These are phyloP conservation scores for Apiospora malaysiana DNA, from an alignment of 2,329 filamentous ascomycete genomes.

Conservation along the genomic window DNA sequence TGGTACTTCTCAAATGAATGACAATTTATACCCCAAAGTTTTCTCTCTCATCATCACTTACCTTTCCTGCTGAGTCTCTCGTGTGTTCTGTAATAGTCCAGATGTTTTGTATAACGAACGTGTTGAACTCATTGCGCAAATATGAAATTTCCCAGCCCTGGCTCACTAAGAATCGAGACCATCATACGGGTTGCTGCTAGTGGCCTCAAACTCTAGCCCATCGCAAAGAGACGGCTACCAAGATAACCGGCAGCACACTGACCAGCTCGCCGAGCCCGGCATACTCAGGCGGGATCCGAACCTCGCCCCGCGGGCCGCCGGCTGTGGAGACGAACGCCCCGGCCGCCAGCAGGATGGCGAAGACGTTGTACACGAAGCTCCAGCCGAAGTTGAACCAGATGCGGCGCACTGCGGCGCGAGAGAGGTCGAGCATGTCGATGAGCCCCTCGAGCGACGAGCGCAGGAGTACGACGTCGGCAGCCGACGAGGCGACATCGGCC, in stretches of 20 bases:
- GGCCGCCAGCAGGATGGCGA: constrained; percentile 69
- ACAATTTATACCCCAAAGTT: no score
- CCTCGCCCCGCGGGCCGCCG: constrained; percentile 9
- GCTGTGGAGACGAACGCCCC: constrained; percentile 64
- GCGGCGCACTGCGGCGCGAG: constrained; percentile 49
- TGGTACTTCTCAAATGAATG: no score
- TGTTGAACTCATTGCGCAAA: neutral
- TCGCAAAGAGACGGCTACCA: constrained; percentile 56
- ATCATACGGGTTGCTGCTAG: constrained; percentile 40
- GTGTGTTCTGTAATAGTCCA: no score
- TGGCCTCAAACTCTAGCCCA: constrained; percentile 42
- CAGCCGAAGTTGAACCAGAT: constrained; percentile 73
- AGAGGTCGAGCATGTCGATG: constrained; percentile 62
- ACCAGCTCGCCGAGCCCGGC: constrained; percentile 69
- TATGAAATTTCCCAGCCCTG: no score
- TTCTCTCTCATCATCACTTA: no score
- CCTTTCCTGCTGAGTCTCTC: no score
- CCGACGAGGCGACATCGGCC: constrained; percentile 68
- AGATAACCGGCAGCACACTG: constrained; percentile 73
- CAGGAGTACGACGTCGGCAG: constrained; percentile 74
- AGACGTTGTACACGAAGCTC: constrained; percentile 72
- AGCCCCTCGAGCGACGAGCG: constrained; percentile 61
- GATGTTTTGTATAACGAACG: no score
- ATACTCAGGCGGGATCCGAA: constrained; percentile 56
- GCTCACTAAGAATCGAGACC: constrained; percentile 38